These are phyloP conservation scores for Xylaria curta DNA, from an alignment of 495 filamentous ascomycete species.

Conservation along the genomic window DNA sequence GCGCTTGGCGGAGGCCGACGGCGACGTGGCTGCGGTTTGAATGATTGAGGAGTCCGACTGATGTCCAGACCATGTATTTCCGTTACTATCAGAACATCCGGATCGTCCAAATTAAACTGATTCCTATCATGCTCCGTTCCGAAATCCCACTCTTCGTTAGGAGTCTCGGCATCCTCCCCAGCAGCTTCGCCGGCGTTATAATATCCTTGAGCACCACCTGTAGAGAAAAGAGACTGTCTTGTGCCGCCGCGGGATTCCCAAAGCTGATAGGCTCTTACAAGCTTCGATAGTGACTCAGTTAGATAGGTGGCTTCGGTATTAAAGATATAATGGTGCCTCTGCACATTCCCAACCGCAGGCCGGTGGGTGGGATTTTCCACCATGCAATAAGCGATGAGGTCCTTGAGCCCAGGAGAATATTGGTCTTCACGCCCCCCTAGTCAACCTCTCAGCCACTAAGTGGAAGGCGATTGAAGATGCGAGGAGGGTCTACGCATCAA, in stretches of 20 bases:
- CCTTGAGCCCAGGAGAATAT: conserved; percentile 66
- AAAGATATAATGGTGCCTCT: conserved; percentile 57
- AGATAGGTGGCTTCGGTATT: conserved; percentile 64
- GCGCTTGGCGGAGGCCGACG: conserved; percentile 39
- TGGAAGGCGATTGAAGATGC: conserved; percentile 38
- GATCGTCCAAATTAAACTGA: too few species aligned
- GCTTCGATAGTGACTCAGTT: conserved; percentile 59
- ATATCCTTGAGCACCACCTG: conserved; percentile 63
- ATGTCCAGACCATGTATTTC: conserved; percentile 1
- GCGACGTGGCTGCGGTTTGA: conserved; percentile 23
- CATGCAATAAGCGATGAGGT: conserved; percentile 73
- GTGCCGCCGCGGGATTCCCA: conserved; percentile 77
- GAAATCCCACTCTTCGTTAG: neutral
- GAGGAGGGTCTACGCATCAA: conserved; percentile 32
- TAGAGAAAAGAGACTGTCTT: conserved; percentile 72
- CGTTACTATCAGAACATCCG: neutral
- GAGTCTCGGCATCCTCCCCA: conserved; percentile 2
- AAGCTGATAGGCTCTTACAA: conserved; percentile 69
- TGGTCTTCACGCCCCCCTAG: conserved; percentile 26
- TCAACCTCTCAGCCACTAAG: conserved; percentile 16
- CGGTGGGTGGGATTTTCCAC: conserved; percentile 66
- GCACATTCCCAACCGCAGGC: conserved; percentile 61
- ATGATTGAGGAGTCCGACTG: conserved; percentile 31
- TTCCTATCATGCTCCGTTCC: too few species aligned
- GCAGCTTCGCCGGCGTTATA: conserved; percentile 4